Percentiles rank a stretch among this genome's conserved stretches.
Conservation (phyloP, 805 yeast species). For the Lipomyces orientalis region DNA sequence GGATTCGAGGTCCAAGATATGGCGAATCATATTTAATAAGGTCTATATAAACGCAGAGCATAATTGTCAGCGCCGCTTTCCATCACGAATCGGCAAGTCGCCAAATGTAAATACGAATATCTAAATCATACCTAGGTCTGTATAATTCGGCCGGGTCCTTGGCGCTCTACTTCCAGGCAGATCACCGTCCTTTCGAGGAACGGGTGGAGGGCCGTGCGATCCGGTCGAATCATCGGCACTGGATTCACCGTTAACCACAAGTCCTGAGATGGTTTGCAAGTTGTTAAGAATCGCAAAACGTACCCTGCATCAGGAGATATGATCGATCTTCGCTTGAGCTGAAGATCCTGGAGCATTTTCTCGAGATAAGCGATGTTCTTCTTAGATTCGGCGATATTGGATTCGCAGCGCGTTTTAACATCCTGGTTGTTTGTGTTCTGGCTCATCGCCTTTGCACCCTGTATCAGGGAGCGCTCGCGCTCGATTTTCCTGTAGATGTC, state of each 20-base stretch:
- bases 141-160: slow-evolving; percentile 28
- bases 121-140: slow-evolving; percentile 33
- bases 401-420: slow-evolving; percentile 89
- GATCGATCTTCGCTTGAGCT: slow-evolving; percentile 45
- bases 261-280: background rate
- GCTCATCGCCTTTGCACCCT: slow-evolving; percentile 82
- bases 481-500: slow-evolving; percentile 87
- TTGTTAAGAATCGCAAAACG: background rate
- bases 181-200: slow-evolving; percentile 4
- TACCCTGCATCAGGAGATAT: background rate
- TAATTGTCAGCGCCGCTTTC: background rate
- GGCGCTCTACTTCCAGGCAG: slow-evolving; percentile 12
- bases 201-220: background rate
- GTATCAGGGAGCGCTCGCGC: slow-evolving; percentile 83
- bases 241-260: background rate
- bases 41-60: slow-evolving; percentile 50
- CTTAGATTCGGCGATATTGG: slow-evolving; percentile 88
- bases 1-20: slow-evolving; percentile 90
- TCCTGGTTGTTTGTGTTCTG: slow-evolving; percentile 76
- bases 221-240: background rate
- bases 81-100: background rate
- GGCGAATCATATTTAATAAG: slow-evolving; percentile 92
- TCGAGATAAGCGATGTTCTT: slow-evolving; percentile 88
- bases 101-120: background rate
- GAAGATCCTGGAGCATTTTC: slow-evolving; percentile 70